Conservation (phyloP, 306 rosid species). For the Purshia tridentata region DNA sequence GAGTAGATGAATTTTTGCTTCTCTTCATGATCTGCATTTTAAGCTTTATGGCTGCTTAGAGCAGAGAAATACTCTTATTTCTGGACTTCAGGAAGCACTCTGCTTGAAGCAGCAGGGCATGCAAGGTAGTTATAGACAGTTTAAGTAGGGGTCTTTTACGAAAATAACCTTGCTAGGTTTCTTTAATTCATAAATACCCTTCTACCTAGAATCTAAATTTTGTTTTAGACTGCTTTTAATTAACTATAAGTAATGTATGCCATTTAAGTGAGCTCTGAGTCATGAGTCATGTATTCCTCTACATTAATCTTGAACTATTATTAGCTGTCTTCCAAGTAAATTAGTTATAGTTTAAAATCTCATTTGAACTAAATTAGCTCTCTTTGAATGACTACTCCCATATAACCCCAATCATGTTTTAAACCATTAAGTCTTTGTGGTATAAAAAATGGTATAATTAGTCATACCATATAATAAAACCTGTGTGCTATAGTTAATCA, state of each 20-base stretch:
- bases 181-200: conserved; percentile 9
- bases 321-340: neutral
- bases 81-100: conserved; percentile 30
- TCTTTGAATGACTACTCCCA: neutral
- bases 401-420: no score
- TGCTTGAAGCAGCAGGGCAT: conserved; percentile 25
- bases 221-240: neutral
- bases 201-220: neutral
- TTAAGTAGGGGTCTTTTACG: conserved; percentile 33
- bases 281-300: neutral
- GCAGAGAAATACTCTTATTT: neutral
- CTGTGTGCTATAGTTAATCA: neutral
- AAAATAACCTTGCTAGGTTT: conserved; percentile 25
- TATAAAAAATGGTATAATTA: no score
- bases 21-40: conserved; percentile 36
- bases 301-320: neutral
- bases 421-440: no score
- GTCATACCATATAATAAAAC: no score
- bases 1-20: conserved; percentile 32
- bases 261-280: neutral
- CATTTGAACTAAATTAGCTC: neutral
- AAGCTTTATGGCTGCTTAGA: neutral
- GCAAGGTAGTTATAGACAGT: conserved; percentile 44
- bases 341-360: no score
- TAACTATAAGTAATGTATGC: neutral